Base-by-base conservation (phyloP, 2,329 filamentous ascomycete genomes). In the Phaeomoniella chlamydospora region DNA sequence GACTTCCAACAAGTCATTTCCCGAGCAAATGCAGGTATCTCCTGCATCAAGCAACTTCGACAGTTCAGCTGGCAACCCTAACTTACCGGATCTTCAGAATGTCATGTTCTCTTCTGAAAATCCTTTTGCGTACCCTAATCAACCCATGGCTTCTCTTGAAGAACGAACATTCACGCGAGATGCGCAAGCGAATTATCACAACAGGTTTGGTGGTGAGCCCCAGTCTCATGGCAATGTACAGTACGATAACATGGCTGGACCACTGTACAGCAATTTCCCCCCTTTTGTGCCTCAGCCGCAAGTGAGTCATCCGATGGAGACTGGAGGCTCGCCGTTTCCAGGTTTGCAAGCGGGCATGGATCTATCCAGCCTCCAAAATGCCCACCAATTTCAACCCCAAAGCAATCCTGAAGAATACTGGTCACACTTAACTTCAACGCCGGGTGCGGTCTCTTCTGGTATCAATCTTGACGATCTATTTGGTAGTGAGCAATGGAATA, bases 101-200 rank as follows among this genome's bases (percentile, higher is more conserved):
- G 62, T 67, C 45, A 67, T 67, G 64, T 67, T 54, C 40, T 62
- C 64, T 3, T 65, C 63, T 2, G 58, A 59, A 38, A 63, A 67
- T 38, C 64, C 64, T 11, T 67, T 66, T 39, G 64, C 62, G 4
- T 67, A 67, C 42, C 62, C 62, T 12, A 64, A 59, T 18, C 64
- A 66, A 40, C 62, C 64, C 4, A 59, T 65, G 57, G 61, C 59
- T 4, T 61, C 56, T 4, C 44, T 65, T 30, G 61, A 65, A 47
- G 53, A 61, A 26, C 6, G n/a, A 9, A 6, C 6, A 26, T 26
- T 26, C 22, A 26, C 22, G 6, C n/a, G 9, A 9, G 22, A 6
- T 26, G 22, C 22, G 6, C 22, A 6, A n/a, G n/a, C 9, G 6
- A 26, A 6, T n/a, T 9, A 9, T 9, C 6, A 9, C 22, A 26